phyloP scores from a whole-genome alignment of 1,139 yeast genomes.

The Neolecta irregularis region DNA sequence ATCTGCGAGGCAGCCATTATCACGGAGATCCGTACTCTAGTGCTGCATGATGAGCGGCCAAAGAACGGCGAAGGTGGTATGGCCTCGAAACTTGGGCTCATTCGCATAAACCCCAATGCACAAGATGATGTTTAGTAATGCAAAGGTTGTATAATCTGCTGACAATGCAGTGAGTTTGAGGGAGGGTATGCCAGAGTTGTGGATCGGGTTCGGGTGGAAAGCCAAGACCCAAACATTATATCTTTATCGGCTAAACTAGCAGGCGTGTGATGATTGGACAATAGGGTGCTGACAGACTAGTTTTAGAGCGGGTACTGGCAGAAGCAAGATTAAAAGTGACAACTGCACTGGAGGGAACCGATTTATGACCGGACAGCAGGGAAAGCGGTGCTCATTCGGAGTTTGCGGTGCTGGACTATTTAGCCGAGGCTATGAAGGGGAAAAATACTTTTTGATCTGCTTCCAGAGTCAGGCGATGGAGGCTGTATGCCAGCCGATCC shows the following conservation, averaged over 20 bases:
- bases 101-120: not conserved
- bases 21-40: conserved; percentile 6
- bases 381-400: not conserved
- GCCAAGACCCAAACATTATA: conserved; percentile 34
- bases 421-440: not conserved
- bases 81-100: not conserved
- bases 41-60: conserved; percentile 3
- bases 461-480: conserved; percentile 7
- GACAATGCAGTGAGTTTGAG: not conserved
- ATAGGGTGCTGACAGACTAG: no score
- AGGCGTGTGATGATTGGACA: no score
- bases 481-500: conserved; percentile 10
- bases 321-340: not conserved
- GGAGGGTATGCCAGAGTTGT: conserved; percentile 24
- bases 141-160: not conserved
- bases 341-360: not conserved
- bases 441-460: conserved; percentile 2
- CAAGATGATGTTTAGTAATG: not conserved
- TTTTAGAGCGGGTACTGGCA: not conserved
- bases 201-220: conserved; percentile 28
- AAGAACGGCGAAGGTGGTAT: conserved; percentile 6
- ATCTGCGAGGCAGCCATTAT: conserved; percentile 8
- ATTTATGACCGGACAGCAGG: not conserved
- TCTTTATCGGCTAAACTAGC: conserved; percentile 30
- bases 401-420: not conserved